A percentile compares a stretch with the other conserved stretches of the same genome.
phyloP scores from a whole-genome alignment of 2,329 filamentous ascomycete species.

The Hypoxylon sp. region DNA sequence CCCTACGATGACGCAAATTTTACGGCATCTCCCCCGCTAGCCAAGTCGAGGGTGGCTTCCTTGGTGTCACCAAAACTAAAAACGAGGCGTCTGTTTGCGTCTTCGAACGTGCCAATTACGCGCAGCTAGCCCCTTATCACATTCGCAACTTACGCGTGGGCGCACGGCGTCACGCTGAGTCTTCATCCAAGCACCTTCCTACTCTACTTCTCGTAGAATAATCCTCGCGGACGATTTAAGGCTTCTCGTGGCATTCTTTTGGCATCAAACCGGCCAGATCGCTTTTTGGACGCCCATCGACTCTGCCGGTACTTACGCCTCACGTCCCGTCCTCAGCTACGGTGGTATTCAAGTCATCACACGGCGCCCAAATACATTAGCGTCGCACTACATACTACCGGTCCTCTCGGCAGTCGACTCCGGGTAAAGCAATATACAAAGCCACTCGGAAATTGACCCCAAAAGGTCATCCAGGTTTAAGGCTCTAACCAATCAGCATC shows the following conservation, averaged over 20 bases:
- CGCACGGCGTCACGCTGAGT: not conserved
- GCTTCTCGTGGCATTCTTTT: constrained; percentile 1
- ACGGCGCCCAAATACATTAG: constrained; percentile 39
- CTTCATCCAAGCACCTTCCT: not conserved
- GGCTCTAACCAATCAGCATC: constrained; percentile 28
- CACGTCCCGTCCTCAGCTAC: constrained; percentile 29
- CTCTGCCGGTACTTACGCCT: constrained; percentile 40
- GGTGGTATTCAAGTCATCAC: constrained; percentile 37
- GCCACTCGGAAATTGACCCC: constrained; percentile 37
- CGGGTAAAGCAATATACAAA: constrained; percentile 41
- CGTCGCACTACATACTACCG: constrained; percentile 43
- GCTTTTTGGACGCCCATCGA: constrained; percentile 28
- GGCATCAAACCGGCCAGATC: constrained; percentile 25
- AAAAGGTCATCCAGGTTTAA: constrained; percentile 22
- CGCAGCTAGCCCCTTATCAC: not conserved
- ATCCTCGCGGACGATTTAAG: not conserved
- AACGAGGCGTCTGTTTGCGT: constrained; percentile 12
- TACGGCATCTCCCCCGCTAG: constrained; percentile 36
- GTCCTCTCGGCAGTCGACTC: constrained; percentile 42
- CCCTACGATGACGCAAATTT: constrained; percentile 42
- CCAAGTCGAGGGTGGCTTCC: constrained; percentile 23
- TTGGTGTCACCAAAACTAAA: constrained; percentile 27
- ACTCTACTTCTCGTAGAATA: not conserved
- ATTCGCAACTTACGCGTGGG: not conserved
- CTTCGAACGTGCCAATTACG: constrained; percentile 15